phyloP scores from a whole-genome alignment of 495 filamentous ascomycete genomes.

The Aspergillus campestris region DNA sequence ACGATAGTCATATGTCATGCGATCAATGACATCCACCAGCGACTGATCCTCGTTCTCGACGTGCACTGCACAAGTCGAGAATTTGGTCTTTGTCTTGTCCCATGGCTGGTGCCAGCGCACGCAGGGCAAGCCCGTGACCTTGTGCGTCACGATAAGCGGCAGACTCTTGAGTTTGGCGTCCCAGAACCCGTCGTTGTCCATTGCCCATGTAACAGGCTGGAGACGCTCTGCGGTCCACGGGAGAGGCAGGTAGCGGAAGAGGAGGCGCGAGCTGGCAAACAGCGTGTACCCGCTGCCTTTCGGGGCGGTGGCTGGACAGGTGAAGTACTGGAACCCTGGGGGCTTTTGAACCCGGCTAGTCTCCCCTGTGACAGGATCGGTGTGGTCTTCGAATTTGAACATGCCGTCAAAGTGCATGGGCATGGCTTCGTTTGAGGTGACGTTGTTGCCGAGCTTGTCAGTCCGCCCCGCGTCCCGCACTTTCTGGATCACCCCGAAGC shows the following conservation, averaged over 20 bases:
- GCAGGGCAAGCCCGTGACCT: constrained; percentile 32
- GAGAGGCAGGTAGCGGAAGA: constrained; percentile 40
- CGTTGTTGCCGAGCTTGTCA: constrained; percentile 33
- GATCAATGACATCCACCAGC: constrained; percentile 21
- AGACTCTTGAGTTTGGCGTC: constrained; percentile 30
- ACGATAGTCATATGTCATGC: constrained; percentile 40
- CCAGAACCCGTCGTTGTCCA: constrained; percentile 33
- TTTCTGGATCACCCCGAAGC: constrained; percentile 39
- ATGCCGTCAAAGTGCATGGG: constrained; percentile 50
- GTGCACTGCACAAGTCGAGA: constrained; percentile 34
- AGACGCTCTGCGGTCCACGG: constrained; percentile 32
- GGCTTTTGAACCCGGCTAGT: constrained; percentile 15
- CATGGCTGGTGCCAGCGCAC: constrained; percentile 49
- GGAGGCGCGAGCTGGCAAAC: constrained; percentile 41
- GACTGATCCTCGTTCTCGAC: constrained; percentile 34
- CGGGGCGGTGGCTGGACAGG: constrained; percentile 37
- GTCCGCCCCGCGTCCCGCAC: constrained; percentile 35
- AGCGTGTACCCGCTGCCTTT: constrained; percentile 43
- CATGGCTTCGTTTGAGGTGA: constrained; percentile 45
- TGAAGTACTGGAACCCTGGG: constrained; percentile 45
- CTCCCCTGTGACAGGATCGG: constrained; percentile 19
- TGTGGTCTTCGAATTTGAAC: constrained; percentile 39
- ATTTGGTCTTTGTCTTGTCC: constrained; percentile 39
- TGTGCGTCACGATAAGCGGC: constrained; percentile 42
- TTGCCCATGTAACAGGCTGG: constrained; percentile 30